A percentile compares a stretch with the other conserved stretches of the same genome.
These are phyloP conservation scores for Pilatotrama ljubarskyi DNA, from an alignment of 768 basidiomycete species.

Conservation along the genomic window DNA sequence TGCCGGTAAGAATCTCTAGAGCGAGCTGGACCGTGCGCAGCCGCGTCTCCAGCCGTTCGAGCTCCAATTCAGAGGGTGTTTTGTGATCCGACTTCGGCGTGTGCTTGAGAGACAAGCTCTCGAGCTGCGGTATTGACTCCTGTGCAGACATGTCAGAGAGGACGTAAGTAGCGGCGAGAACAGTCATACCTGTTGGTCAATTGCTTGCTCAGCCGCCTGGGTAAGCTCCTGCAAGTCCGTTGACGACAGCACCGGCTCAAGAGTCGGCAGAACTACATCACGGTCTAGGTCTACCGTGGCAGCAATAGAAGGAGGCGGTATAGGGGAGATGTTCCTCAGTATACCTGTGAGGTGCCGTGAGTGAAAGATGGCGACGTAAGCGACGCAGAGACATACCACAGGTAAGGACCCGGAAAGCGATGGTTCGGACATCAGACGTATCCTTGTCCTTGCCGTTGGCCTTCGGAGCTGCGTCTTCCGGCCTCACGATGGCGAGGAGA, in stretches of 20 bases:
- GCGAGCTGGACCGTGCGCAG: conserved; percentile 77
- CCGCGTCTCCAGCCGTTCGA: conserved; percentile 70
- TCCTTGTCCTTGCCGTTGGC: conserved; percentile 43
- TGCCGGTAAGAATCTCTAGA: conserved; percentile 85
- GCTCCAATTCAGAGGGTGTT: conserved; percentile 62
- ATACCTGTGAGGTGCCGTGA: conserved; percentile 51
- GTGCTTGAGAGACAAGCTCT: conserved; percentile 61
- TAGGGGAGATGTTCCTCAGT: conserved; percentile 71
- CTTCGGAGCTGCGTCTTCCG: conserved; percentile 32
- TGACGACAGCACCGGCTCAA: conserved; percentile 65
- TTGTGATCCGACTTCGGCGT: conserved; percentile 78
- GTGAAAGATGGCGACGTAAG: conserved; percentile 1
- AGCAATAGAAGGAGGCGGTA: conserved; percentile 64
- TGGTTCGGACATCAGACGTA: conserved; percentile 45
- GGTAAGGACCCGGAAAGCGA: conserved; percentile 63
- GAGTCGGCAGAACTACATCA: conserved; percentile 68
- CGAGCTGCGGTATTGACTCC: conserved; percentile 52
- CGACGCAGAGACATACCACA: conserved; percentile 51
- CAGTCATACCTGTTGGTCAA: conserved; percentile 49
- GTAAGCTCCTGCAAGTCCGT: conserved; percentile 54
- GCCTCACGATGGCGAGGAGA: conserved; percentile 61
- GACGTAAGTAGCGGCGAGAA: conserved; percentile 8
- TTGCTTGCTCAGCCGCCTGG: conserved; percentile 50
- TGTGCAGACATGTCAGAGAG: conserved; percentile 24
- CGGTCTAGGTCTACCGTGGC: conserved; percentile 69